A percentile compares a stretch with the other conserved stretches of the same genome.
These are phyloP conservation scores for Cercospora canescens DNA, from an alignment of 2,329 filamentous ascomycete genomes.

Conservation along the genomic window DNA sequence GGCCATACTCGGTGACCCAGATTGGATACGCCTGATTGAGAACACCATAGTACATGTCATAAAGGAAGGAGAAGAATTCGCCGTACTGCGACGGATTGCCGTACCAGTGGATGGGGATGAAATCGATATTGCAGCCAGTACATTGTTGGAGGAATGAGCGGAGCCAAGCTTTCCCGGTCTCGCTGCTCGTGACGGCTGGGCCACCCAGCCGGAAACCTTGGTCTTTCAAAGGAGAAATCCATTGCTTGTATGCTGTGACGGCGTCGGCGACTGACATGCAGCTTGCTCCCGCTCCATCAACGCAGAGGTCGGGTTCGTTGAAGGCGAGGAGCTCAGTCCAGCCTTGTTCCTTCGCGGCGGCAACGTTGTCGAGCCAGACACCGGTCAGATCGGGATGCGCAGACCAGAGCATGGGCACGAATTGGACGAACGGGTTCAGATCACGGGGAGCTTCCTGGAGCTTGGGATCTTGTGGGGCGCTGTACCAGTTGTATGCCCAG, in stretches of 20 bases:
- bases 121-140: neutral
- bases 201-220: neutral
- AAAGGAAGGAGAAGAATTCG: neutral
- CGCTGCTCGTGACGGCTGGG: neutral
- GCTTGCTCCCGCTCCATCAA: neutral
- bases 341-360: neutral
- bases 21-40: neutral
- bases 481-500: neutral
- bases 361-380: slow-evolving; percentile 1
- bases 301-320: neutral
- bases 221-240: neutral
- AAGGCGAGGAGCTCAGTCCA: neutral
- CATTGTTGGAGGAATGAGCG: neutral
- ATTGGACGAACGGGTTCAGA: neutral
- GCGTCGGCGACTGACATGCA: neutral
- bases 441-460: neutral
- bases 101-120: neutral
- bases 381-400: neutral
- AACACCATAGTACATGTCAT: neutral
- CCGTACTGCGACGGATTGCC: neutral
- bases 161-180: neutral
- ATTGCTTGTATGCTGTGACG: neutral
- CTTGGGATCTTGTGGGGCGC: neutral
- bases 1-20: neutral
- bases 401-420: slow-evolving; percentile 1